Evolutionary conservation across 1,139 yeast genomes (phyloP).

Genomic region (Yamadazyma spencermartinsiae): DNA sequence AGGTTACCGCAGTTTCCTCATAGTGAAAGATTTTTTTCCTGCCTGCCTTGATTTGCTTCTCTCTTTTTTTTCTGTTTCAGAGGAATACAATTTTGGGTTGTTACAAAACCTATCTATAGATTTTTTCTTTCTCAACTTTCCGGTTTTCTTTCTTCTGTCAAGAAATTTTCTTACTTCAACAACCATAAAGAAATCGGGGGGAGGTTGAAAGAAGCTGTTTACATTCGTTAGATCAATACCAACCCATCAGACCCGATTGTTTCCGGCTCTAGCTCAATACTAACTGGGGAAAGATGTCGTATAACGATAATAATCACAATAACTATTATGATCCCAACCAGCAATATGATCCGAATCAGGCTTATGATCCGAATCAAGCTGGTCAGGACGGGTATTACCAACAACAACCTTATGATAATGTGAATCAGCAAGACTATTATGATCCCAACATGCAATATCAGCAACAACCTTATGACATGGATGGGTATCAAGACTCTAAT

Average conservation of each 20-base stretch:
- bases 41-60: neutral
- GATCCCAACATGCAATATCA: slow-evolving; percentile 56
- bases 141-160: neutral
- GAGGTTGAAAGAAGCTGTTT: neutral
- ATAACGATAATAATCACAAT: slow-evolving; percentile 48
- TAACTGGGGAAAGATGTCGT: slow-evolving; percentile 44
- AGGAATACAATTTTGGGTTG: slow-evolving; percentile 1
- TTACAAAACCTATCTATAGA: neutral
- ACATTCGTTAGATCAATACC: neutral
- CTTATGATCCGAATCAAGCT: slow-evolving; percentile 45
- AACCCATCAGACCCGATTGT: neutral
- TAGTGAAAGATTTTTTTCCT: slow-evolving; percentile 1
- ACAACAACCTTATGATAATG: slow-evolving; percentile 44
- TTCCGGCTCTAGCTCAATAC: slow-evolving; percentile 13
- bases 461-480: slow-evolving; percentile 51
- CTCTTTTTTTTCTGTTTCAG: slow-evolving; percentile 2
- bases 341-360: slow-evolving; percentile 35
- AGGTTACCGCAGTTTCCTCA: neutral
- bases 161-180: no score
- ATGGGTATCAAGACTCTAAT: slow-evolving; percentile 44
- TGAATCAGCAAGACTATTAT: slow-evolving; percentile 38
- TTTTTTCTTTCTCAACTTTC: neutral
- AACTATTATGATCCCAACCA: slow-evolving; percentile 51
- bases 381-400: slow-evolving; percentile 48
- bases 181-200: no score